Percentiles rank a stretch among this genome's conserved stretches.
These are phyloP conservation scores for Platismatia glauca DNA, from an alignment of 495 filamentous ascomycete genomes.

Conservation along the genomic window DNA sequence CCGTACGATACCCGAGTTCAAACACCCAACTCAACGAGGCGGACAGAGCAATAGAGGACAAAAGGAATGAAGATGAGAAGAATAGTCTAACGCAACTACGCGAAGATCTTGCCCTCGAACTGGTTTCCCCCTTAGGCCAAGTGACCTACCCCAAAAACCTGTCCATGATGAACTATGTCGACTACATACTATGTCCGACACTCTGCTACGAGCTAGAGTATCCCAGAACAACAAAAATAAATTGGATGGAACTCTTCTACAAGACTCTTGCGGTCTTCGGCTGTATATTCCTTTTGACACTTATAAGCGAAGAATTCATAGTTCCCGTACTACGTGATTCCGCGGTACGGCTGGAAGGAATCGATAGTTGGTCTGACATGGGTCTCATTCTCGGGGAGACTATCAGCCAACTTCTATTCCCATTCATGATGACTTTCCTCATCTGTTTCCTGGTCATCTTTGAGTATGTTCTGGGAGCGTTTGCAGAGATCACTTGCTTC, in stretches of 20 bases:
- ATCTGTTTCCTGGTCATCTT: slow-evolving; percentile 96
- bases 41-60: slow-evolving; percentile 29
- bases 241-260: slow-evolving; percentile 74
- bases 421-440: slow-evolving; percentile 93
- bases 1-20: slow-evolving; percentile 67
- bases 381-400: slow-evolving; percentile 78
- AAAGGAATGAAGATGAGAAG: slow-evolving; percentile 33
- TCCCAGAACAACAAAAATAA: slow-evolving; percentile 62
- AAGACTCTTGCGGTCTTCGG: slow-evolving; percentile 90
- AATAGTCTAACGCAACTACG: slow-evolving; percentile 57
- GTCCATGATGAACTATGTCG: slow-evolving; percentile 67
- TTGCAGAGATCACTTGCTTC: slow-evolving; percentile 87
- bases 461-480: slow-evolving; percentile 90
- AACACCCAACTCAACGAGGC: slow-evolving; percentile 31
- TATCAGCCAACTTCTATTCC: slow-evolving; percentile 89
- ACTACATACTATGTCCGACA: slow-evolving; percentile 88
- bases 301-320: slow-evolving; percentile 93
- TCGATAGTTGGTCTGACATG: slow-evolving; percentile 52
- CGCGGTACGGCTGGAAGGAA: slow-evolving; percentile 50
- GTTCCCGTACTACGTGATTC: slow-evolving; percentile 80
- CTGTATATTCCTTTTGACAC: slow-evolving; percentile 87
- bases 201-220: slow-evolving; percentile 98
- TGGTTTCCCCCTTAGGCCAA: slow-evolving; percentile 80
- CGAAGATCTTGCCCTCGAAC: slow-evolving; percentile 79
- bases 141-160: slow-evolving; percentile 89